phyloP scores from a whole-genome alignment of 768 basidiomycete species.

The Lentinula detonsa region DNA sequence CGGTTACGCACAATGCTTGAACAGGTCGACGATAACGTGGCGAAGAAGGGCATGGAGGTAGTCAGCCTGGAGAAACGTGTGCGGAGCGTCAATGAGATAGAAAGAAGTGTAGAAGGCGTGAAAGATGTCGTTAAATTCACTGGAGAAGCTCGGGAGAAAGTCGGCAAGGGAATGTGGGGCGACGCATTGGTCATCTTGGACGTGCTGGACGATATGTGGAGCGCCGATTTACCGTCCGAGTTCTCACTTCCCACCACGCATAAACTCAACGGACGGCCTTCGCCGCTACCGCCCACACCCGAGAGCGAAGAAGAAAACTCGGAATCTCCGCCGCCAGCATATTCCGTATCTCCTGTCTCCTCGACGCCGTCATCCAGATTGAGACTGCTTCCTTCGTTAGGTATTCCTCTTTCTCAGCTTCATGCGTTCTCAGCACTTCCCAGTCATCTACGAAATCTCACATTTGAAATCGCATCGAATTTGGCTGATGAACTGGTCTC shows the following conservation, averaged over 20 bases:
- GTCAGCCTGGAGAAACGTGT: conserved; percentile 61
- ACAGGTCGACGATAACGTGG: conserved; percentile 71
- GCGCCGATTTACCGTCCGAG: conserved; percentile 13
- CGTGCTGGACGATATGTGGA: conserved; percentile 57
- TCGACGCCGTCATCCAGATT: conserved; percentile 11
- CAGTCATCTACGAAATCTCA: conserved; percentile 60
- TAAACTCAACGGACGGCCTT: conserved; percentile 14
- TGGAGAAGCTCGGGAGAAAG: conserved; percentile 62
- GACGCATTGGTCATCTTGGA: conserved; percentile 77
- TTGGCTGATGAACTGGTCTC: conserved; percentile 75
- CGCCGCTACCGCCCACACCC: conserved; percentile 29
- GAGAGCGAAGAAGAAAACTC: conserved; percentile 24
- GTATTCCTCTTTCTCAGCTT: conserved; percentile 61
- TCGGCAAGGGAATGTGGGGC: conserved; percentile 84
- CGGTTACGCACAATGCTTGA: conserved; percentile 65
- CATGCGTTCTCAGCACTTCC: conserved; percentile 74
- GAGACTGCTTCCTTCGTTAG: conserved; percentile 16
- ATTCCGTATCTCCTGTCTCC: conserved; percentile 8
- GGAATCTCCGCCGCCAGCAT: conserved; percentile 9
- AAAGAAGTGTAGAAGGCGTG: conserved; percentile 58
- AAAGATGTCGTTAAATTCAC: conserved; percentile 74
- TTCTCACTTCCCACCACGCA: conserved; percentile 5
- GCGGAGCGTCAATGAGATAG: conserved; percentile 51
- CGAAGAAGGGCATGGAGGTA: conserved; percentile 74
- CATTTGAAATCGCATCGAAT: conserved; percentile 69